A percentile compares a stretch with the other conserved stretches of the same genome.
These are phyloP conservation scores for Saccharomycopsis sp. DNA, from an alignment of 805 yeast species.

Conservation along the genomic window DNA sequence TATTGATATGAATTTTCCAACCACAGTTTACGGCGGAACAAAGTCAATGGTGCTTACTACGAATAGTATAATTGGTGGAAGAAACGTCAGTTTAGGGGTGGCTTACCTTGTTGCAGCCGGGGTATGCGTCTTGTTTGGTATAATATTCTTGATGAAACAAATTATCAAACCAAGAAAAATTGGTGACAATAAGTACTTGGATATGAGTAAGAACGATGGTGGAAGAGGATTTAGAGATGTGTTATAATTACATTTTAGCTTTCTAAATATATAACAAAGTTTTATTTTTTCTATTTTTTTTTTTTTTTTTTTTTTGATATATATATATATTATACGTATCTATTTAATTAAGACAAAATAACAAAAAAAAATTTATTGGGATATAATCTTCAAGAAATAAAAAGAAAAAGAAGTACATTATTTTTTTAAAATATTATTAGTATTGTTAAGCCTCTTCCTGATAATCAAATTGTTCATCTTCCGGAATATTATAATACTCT, in stretches of 20 bases:
- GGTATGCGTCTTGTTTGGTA: conserved; percentile 60
- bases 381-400: neutral
- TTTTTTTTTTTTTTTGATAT: neutral
- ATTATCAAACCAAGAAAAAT: conserved; percentile 76
- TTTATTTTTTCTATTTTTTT: neutral
- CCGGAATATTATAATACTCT: conserved; percentile 17
- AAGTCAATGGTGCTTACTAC: conserved; percentile 79
- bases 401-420: neutral
- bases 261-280: neutral
- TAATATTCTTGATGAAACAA: conserved; percentile 73
- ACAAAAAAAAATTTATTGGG: neutral
- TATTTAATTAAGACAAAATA: neutral
- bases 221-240: conserved; percentile 15
- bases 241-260: neutral
- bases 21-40: conserved; percentile 77
- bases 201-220: conserved; percentile 3
- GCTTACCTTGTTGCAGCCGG: conserved; percentile 83
- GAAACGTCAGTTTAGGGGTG: conserved; percentile 77
- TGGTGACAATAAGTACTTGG: conserved; percentile 69
- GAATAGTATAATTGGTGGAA: conserved; percentile 77
- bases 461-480: too few species aligned
- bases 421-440: neutral
- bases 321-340: neutral
- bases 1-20: conserved; percentile 76
- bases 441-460: neutral